Base-by-base conservation (phyloP, 108 stramenopile species). In the Bacterosira constricta region DNA sequence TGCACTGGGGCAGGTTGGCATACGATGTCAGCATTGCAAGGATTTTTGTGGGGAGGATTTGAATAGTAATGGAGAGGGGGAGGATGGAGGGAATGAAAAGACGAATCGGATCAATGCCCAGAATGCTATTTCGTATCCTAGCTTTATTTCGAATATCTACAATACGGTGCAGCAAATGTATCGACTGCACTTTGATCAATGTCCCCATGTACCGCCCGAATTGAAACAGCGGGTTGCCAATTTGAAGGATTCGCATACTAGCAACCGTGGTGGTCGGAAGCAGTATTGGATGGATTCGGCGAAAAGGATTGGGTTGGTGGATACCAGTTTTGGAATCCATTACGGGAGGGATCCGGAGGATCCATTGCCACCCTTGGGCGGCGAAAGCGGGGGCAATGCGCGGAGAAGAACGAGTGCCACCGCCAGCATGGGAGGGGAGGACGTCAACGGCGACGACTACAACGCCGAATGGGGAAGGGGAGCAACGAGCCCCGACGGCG, bases 271-370 rank as follows among this genome's bases (percentile, higher is more conserved):
- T 25, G 90, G 93, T 21, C 73, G 93, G 35, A 95, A 95, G 72
- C 93, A 95, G 47, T 95, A 95, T 54, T 95, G 93, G 93, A 79
- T 89, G 35, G 93, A 95, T 52, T 89, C 88, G 2, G 93, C 90
- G 9, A 92, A 85, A 57, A 85, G 91, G 30, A 64, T 90, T 15
- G 93, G 93, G 17, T 49, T 95, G 53, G 81, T 83, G 5, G 93
- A 95, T 46, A 92, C 93, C 1, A 76, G 76, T 5, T 85, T 84
- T 63, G 93, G 93, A 12, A 90, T 95, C 25, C 89, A 92, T 55
- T 95, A 88, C 66, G 87, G 83, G 12, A 64, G 90, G 9, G 90
- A 95, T 68, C 90, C 93, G 6, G n/a, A 25, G 15, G 89, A 79
- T 44, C 86, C 90, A 18, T 62, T 90, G 29, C 90, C 90, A 18